These are phyloP conservation scores for Phyllosticta ampelicida DNA, from an alignment of 2,329 filamentous ascomycete genomes.

Conservation along the genomic window DNA sequence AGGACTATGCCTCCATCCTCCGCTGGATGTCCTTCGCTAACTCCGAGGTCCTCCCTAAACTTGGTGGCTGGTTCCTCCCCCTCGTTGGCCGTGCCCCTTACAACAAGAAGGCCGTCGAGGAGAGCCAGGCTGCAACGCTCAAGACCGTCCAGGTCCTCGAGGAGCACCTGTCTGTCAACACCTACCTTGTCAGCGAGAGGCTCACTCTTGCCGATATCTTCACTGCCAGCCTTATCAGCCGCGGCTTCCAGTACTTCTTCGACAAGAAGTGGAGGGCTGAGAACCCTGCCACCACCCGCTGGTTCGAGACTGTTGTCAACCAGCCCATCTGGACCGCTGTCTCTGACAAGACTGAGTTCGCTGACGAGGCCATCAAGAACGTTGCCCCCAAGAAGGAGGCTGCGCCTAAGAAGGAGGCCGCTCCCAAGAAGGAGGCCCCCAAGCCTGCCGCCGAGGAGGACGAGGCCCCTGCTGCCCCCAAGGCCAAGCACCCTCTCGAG, in stretches of 20 bases:
- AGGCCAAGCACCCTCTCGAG: constrained; percentile 95
- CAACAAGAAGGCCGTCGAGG: constrained; percentile 97
- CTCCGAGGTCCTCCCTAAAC: constrained; percentile 62
- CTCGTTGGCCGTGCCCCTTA: constrained; percentile 72
- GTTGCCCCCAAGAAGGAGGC: constrained; percentile 60
- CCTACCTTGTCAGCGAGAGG: constrained; percentile 95
- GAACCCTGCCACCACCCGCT: constrained; percentile 80
- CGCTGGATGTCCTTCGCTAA: constrained; percentile 98
- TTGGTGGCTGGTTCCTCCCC: constrained; percentile 77
- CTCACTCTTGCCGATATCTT: constrained; percentile 95
- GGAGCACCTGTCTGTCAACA: constrained; percentile 82
- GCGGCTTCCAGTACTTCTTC: constrained; percentile 89
- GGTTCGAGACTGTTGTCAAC: constrained; percentile 90
- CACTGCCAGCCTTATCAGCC: constrained; percentile 63
- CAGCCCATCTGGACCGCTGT: constrained; percentile 83
- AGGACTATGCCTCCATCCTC: constrained; percentile 97
- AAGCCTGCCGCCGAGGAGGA: constrained; percentile 52
- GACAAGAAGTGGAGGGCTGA: constrained; percentile 77
- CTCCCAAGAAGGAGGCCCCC: constrained; percentile 47
- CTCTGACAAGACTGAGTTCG: constrained; percentile 61
- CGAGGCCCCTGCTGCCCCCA: constrained; percentile 54
- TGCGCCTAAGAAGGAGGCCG: constrained; percentile 56
- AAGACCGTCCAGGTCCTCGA: constrained; percentile 66
- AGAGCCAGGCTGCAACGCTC: constrained; percentile 56
- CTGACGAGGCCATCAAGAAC: constrained; percentile 70